Base-by-base conservation (phyloP, 2,329 filamentous ascomycete genomes). In the Zasmidium citrigriseum region DNA sequence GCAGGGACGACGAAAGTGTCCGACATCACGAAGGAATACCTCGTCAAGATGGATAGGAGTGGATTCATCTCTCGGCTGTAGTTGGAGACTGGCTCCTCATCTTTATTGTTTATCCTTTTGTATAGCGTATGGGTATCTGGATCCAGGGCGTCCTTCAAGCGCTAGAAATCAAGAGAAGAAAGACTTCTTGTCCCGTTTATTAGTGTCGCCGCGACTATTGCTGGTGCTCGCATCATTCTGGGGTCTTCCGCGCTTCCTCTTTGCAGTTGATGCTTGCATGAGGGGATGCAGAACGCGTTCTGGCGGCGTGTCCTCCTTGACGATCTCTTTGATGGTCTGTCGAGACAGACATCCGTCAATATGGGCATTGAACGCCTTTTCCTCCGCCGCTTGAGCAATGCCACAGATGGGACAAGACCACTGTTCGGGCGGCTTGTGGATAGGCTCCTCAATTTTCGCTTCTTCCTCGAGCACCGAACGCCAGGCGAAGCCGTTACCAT, bases 371-470 rank as follows among this genome's bases (percentile, higher is more conserved):
- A 98, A 96, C 0, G 77, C 78, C 47, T 82, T 82, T 71, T 97
- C 91, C 51, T 93, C 83, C 0, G 91, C 84, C 0, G 79, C 69
- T 69, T 97, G 93, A 0, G 90, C 87, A 16, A 88, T 80, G n/a
- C 79, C 77, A 73, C 95, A 99, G 46, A 98, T 90, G 0, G 95
- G 95, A 73, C 95, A 99, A 38, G 88, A 83, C 93, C 93, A 98
- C 48, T 86, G 79, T 53, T 83, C 70, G 47, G 58, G 45, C 1
- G 47, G 23, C 23, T 61, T 56, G 21, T 55, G 50, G 20, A 18
- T 27, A 12, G 64, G 54, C 10, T 72, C 69, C 3, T 66, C 57
- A 10, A 56, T 38, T 4, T 47, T 56, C 3, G 64, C 60, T 57
- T 65, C 59, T 53, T 69, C 67, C 57, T 74, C 70, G 3, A 73